Base-by-base conservation (phyloP, 2,329 filamentous ascomycete genomes). In the Sphaerulina vaccinii region DNA sequence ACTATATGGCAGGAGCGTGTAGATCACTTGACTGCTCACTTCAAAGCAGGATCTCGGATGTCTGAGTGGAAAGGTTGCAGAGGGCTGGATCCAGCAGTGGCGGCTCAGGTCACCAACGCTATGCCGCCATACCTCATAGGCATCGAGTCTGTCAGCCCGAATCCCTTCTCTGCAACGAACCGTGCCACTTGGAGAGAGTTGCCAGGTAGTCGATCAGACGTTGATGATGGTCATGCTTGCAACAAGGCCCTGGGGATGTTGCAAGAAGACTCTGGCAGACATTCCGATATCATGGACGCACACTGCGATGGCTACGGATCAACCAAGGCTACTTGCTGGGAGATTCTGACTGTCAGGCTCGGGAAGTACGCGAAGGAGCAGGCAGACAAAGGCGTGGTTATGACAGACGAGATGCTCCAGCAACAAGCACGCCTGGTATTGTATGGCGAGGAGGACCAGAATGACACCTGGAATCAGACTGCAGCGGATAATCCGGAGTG, bases 21-120 rank as follows among this genome's bases (percentile, higher is more conserved):
- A 5, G 77, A 81, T 50, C 79, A 82, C 59, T 54, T 82, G 6
- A 75, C 78, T 0, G 75, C 74, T 16, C 79, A 82, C 61, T 82
- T 81, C 66, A 76, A 76, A 45, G 71, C 74, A 32, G 79, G 79
- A 0, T 71, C 69, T 5, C 70, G 70, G 23, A 82, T 82, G 78
- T 69, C 69, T 22, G 70, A 78, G 32, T 82, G 79, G 79, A 75
- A 74, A 45, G 79, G 79, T 2, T 80, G 77, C 58, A 72, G 79
- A 61, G 79, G 79, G 3, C 62, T 82, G 3, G 74, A 76, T 51
- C 66, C 73, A 8, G 68, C 71, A 18, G 71, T 78, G 9, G 75
- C 75, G 5, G 69, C 73, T 3, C 71, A 74, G 37, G 75, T 79
- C 46, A 75, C 73, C 2, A 76, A 75, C 49, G 75, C 75, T 2